Conservation (phyloP, 306 rosid genomes). For the Glycine latifolia region DNA sequence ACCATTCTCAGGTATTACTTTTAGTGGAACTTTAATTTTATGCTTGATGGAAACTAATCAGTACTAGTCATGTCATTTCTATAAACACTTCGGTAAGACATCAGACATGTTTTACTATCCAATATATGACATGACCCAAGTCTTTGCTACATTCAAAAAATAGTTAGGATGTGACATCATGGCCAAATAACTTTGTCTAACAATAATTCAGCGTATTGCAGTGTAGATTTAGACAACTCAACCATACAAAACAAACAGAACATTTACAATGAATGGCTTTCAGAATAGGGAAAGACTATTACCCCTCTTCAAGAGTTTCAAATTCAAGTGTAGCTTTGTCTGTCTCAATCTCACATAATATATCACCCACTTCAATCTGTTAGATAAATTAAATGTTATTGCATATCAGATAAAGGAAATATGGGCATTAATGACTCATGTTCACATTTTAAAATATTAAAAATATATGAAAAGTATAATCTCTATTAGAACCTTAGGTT, state of each 20-base stretch:
- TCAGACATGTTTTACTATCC: constrained; percentile 28
- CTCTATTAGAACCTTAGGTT: constrained; percentile 25
- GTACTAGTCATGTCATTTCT: constrained; percentile 6
- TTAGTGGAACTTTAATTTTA: constrained; percentile 15
- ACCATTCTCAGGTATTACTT: constrained; percentile 15
- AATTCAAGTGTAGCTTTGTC: constrained; percentile 98
- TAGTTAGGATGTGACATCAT: constrained; percentile 6
- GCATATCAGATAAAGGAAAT: neutral
- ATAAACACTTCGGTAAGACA: constrained; percentile 11
- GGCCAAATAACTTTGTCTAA: constrained; percentile 21
- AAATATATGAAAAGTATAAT: constrained; percentile 24
- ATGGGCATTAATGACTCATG: constrained; percentile 28
- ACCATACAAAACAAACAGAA: constrained; percentile 32
- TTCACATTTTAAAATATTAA: constrained; percentile 30
- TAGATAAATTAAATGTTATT: constrained; percentile 30
- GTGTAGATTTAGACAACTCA: neutral
- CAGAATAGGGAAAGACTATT: constrained; percentile 52
- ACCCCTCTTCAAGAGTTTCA: constrained; percentile 98
- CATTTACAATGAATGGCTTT: constrained; percentile 28
- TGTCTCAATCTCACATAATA: constrained; percentile 97
- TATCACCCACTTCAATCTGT: constrained; percentile 98
- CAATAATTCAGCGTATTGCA: constrained; percentile 11
- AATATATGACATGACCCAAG: constrained; percentile 28
- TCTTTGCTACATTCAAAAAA: constrained; percentile 1
- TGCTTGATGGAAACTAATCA: constrained; percentile 24